Percentiles rank a stretch among this genome's conserved stretches.
phyloP scores from a whole-genome alignment of 768 basidiomycete species.

The Phylloporus rhodoxanthus region DNA sequence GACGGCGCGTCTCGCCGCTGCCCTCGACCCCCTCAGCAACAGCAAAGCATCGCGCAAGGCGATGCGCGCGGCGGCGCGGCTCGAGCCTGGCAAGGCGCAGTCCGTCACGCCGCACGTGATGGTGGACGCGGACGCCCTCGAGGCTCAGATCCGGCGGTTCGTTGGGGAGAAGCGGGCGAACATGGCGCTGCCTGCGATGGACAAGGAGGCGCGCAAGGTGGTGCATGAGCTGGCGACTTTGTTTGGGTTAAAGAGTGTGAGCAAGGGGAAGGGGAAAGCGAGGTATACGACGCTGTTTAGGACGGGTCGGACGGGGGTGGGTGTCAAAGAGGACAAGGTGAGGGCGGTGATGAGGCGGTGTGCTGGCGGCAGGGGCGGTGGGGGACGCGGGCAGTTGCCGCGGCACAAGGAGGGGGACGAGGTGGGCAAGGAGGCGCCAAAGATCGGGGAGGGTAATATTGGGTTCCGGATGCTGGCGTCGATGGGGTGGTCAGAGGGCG shows the following conservation, averaged over 20 bases:
- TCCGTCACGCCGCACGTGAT: slow-evolving; percentile 42
- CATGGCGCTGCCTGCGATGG: slow-evolving; percentile 75
- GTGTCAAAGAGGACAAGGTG: slow-evolving; percentile 58
- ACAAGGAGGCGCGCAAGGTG: slow-evolving; percentile 60
- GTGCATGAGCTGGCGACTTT: slow-evolving; percentile 77
- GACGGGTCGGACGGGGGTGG: slow-evolving; percentile 53
- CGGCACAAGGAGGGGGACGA: slow-evolving; percentile 77
- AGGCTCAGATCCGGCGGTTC: slow-evolving; percentile 67
- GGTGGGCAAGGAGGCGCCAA: slow-evolving; percentile 83
- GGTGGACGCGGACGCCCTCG: slow-evolving; percentile 62
- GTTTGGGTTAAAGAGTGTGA: slow-evolving; percentile 74
- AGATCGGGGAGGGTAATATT: slow-evolving; percentile 71
- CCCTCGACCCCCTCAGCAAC: slow-evolving; percentile 56
- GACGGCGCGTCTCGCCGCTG: slow-evolving; percentile 47
- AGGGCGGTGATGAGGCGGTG: slow-evolving; percentile 34
- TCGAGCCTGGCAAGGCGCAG: slow-evolving; percentile 35
- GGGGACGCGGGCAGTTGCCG: slow-evolving; percentile 30
- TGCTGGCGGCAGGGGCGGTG: slow-evolving; percentile 15
- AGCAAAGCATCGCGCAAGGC: slow-evolving; percentile 66
- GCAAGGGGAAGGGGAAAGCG: slow-evolving; percentile 60
- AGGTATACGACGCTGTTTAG: slow-evolving; percentile 76
- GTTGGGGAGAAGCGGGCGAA: slow-evolving; percentile 45
- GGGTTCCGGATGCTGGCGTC: slow-evolving; percentile 82
- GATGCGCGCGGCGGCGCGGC: slow-evolving; percentile 50
- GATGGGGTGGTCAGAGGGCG: slow-evolving; percentile 91